These are phyloP conservation scores for Backusella australiensis DNA, from an alignment of 192 early-diverging fungal genomes.

Conservation along the genomic window DNA sequence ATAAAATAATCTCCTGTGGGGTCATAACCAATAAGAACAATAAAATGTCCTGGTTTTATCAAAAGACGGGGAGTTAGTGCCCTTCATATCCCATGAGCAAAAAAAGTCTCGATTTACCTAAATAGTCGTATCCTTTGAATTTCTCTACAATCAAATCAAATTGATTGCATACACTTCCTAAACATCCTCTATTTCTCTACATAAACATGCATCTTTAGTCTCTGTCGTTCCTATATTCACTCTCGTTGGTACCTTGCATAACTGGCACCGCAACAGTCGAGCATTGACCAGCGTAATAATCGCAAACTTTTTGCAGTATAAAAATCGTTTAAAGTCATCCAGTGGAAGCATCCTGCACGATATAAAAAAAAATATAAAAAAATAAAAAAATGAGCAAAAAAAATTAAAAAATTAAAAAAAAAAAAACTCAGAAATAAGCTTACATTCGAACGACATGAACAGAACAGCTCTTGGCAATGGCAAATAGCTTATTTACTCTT, in stretches of 20 bases:
- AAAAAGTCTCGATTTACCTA: conserved; percentile 28
- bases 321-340: conserved; percentile 83
- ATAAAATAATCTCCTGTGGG: conserved; percentile 74
- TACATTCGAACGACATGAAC: conserved; percentile 75
- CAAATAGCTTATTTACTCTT: conserved; percentile 76
- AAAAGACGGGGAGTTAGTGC: conserved; percentile 9
- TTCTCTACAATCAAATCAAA: conserved; percentile 33
- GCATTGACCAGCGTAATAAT: conserved; percentile 81
- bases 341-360: conserved; percentile 57
- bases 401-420: too few relatives aligned
- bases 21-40: conserved; percentile 85
- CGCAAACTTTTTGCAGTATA: conserved; percentile 71
- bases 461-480: conserved; percentile 62
- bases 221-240: neutral
- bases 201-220: neutral
- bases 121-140: conserved; percentile 40
- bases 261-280: conserved; percentile 55
- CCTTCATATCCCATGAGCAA: neutral
- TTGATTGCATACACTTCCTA: conserved; percentile 25
- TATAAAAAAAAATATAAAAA: neutral
- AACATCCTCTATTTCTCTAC: conserved; percentile 28
- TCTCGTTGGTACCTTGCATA: conserved; percentile 47
- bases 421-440: conserved; percentile 11
- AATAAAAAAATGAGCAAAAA: neutral
- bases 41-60: conserved; percentile 72